A percentile compares a stretch with the other conserved stretches of the same genome.
phyloP scores from a whole-genome alignment of 1,284 basidiomycete species.

The Cerioporus squamosus region DNA sequence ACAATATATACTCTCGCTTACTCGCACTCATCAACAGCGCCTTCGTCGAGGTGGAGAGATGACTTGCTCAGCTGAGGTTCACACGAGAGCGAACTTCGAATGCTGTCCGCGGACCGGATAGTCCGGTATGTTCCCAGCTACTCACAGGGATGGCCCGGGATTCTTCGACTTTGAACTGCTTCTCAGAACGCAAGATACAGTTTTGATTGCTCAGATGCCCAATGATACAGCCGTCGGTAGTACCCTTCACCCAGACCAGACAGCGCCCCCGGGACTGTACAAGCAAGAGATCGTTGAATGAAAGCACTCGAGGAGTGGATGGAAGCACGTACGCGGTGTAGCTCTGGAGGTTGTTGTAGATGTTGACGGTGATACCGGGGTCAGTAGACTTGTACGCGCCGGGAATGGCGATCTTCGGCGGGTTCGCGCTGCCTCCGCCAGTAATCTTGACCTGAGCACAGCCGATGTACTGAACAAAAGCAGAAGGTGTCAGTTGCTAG shows the following conservation, averaged over 20 bases:
- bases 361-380: slow-evolving; percentile 55
- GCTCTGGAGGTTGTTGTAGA: slow-evolving; percentile 53
- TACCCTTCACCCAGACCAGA: slow-evolving; percentile 33
- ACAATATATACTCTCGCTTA: background rate
- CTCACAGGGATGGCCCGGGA: too few relatives aligned
- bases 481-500: background rate
- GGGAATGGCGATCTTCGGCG: slow-evolving; percentile 50
- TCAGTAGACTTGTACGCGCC: slow-evolving; percentile 49
- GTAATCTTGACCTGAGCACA: slow-evolving; percentile 50
- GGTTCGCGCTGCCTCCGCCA: slow-evolving; percentile 46
- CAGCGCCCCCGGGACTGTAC: slow-evolving; percentile 31
- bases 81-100: too few relatives aligned
- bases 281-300: background rate
- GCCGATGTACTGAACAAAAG: slow-evolving; percentile 40
- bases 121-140: background rate
- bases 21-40: background rate
- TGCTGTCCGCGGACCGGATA: too few relatives aligned
- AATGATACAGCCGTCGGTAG: background rate
- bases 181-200: background rate
- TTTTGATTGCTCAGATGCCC: background rate
- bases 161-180: too few relatives aligned
- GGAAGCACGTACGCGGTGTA: slow-evolving; percentile 39
- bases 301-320: background rate
- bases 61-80: too few relatives aligned
- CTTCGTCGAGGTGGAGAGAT: too few relatives aligned